A percentile compares a stretch with the other conserved stretches of the same genome.
These are phyloP conservation scores for Sechiopsis laciniata DNA, from an alignment of 306 rosid species.

Conservation along the genomic window DNA sequence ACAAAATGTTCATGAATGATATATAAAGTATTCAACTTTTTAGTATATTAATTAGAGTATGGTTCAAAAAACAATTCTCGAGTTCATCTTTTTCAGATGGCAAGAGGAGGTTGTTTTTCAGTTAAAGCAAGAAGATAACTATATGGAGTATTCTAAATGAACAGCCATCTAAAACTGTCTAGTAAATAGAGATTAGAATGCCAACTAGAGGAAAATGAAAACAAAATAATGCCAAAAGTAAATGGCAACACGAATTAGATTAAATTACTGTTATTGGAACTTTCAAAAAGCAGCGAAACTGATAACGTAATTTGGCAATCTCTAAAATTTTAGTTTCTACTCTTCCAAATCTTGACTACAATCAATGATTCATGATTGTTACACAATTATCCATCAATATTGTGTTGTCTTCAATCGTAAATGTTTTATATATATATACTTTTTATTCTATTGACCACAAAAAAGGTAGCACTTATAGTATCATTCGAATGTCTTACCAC, in stretches of 20 bases:
- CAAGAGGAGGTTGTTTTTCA: neutral
- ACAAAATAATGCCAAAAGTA: neutral
- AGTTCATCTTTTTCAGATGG: too few species aligned
- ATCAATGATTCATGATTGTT: too few species aligned
- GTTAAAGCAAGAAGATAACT: neutral
- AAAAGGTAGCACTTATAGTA: too few species aligned
- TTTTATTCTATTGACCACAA: too few species aligned
- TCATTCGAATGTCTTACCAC: too few species aligned
- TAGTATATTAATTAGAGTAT: too few species aligned
- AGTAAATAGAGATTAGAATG: neutral
- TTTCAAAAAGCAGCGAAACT: neutral
- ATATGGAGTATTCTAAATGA: constrained; percentile 1
- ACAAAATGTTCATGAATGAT: too few species aligned
- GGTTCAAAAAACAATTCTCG: too few species aligned
- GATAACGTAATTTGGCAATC: neutral
- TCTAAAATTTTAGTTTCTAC: neutral
- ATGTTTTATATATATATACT: too few species aligned
- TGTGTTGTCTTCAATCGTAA: too few species aligned
- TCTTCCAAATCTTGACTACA: too few species aligned
- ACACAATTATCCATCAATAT: neutral
- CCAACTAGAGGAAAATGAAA: neutral
- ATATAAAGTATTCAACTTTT: too few species aligned
- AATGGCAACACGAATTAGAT: neutral
- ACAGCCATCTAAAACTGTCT: neutral
- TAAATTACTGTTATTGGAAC: neutral